These are phyloP conservation scores for Globisporangium mamillatum DNA, from an alignment of 352 stramenopile species.

Conservation along the genomic window DNA sequence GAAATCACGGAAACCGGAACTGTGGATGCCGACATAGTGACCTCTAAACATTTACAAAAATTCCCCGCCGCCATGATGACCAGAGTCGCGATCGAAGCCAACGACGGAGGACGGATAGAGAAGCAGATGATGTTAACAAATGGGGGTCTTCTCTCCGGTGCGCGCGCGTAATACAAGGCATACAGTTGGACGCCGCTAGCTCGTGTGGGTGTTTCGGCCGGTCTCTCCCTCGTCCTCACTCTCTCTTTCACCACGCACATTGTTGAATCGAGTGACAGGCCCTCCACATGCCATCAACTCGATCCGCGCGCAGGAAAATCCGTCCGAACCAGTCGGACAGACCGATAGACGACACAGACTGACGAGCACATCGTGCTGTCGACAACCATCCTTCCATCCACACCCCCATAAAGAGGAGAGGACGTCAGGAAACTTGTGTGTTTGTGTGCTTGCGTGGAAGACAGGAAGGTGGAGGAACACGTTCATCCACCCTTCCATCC, in stretches of 20 bases:
- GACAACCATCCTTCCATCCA: neutral
- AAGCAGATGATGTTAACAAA: slow-evolving; percentile 82
- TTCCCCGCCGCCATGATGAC: slow-evolving; percentile 14
- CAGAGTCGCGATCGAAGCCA: slow-evolving; percentile 19
- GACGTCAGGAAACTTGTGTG: slow-evolving; percentile 1
- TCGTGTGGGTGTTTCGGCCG: slow-evolving; percentile 6
- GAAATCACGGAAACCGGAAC: slow-evolving; percentile 99
- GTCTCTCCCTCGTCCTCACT: slow-evolving; percentile 13
- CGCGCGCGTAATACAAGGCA: slow-evolving; percentile 20
- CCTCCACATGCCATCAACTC: slow-evolving; percentile 8
- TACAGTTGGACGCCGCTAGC: slow-evolving; percentile 10
- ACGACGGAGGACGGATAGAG: slow-evolving; percentile 68
- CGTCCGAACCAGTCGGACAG: neutral
- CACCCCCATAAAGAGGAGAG: neutral
- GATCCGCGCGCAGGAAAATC: slow-evolving; percentile 7
- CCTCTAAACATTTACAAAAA: slow-evolving; percentile 72
- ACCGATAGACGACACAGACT: neutral
- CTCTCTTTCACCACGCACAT: neutral
- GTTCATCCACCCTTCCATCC: neutral
- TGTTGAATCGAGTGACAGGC: neutral
- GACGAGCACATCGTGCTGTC: slow-evolving; percentile 4
- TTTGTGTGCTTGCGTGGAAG: slow-evolving; percentile 3
- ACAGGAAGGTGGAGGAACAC: neutral
- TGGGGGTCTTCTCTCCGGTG: slow-evolving; percentile 25
- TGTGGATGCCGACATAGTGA: slow-evolving; percentile 99